phyloP scores from a whole-genome alignment of 495 filamentous ascomycete genomes.

The Penicilliopsis zonata region DNA sequence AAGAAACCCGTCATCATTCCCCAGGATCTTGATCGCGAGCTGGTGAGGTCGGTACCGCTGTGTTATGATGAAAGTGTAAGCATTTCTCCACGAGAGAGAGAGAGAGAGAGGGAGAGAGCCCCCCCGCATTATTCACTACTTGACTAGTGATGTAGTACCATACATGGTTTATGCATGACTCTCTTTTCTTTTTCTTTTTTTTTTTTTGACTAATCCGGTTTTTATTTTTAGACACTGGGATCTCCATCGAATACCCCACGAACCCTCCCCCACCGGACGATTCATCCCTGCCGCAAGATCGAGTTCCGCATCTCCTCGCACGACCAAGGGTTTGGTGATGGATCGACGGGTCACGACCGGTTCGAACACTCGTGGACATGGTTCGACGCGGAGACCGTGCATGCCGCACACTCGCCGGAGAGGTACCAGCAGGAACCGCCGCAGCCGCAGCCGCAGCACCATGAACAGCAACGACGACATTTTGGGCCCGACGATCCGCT shows the following conservation, averaged over 20 bases:
- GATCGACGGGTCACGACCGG: constrained; percentile 21
- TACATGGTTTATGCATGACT: no score
- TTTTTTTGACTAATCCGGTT: constrained; percentile 1
- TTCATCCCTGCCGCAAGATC: constrained; percentile 38
- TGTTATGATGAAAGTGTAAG: constrained; percentile 25
- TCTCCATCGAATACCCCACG: constrained; percentile 4
- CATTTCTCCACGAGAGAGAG: no score
- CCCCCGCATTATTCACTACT: no score
- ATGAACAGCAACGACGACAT: constrained; percentile 9
- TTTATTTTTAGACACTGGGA: constrained; percentile 1
- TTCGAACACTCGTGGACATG: constrained; percentile 53
- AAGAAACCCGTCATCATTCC: constrained; percentile 12
- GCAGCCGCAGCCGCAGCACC: constrained; percentile 6
- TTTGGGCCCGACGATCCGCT: constrained; percentile 20
- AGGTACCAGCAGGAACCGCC: constrained; percentile 8
- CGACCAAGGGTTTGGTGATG: constrained; percentile 55
- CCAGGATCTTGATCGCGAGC: constrained; percentile 26
- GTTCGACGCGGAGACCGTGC: constrained; percentile 50
- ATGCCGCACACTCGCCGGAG: constrained; percentile 10
- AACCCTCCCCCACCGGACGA: constrained; percentile 23
- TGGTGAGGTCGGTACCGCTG: constrained; percentile 26
- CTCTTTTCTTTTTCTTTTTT: no score
- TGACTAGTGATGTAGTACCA: no score
- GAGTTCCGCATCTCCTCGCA: constrained; percentile 50
- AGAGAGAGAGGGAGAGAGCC: no score